A percentile compares a stretch with the other conserved stretches of the same genome.
phyloP scores from a whole-genome alignment of 768 basidiomycete genomes.

The Rhizopogon vulgaris region DNA sequence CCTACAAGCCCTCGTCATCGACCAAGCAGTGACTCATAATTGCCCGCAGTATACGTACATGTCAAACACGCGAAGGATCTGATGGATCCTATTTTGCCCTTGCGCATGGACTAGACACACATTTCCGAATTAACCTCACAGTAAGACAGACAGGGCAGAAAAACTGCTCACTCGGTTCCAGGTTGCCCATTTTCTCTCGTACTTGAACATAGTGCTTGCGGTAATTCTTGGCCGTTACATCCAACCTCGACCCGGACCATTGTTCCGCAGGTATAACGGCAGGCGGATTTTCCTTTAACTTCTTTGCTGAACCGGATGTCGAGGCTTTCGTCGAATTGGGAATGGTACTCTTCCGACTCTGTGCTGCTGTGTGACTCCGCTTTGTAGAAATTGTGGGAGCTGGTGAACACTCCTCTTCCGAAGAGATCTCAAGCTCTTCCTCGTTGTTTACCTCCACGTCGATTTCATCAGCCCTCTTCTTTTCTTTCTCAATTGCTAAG shows the following conservation, averaged over 20 bases:
- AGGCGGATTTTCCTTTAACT: conserved; percentile 4
- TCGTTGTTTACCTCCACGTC: neutral
- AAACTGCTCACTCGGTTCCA: conserved; percentile 50
- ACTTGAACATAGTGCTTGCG: conserved; percentile 42
- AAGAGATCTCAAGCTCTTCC: conserved; percentile 11
- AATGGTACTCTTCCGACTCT: conserved; percentile 3
- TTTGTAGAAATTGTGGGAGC: conserved; percentile 3
- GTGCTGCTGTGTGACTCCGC: neutral
- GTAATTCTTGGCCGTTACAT: conserved; percentile 48
- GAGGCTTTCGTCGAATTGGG: conserved; percentile 18
- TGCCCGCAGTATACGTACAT: conserved; percentile 36
- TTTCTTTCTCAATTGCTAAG: conserved; percentile 6
- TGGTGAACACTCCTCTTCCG: conserved; percentile 13
- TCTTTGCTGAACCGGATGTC: neutral
- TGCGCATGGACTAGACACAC: conserved; percentile 53
- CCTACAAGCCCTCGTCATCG: conserved; percentile 29
- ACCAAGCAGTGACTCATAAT: neutral
- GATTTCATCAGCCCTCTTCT: neutral
- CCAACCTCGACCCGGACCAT: conserved; percentile 19
- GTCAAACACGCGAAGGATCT: conserved; percentile 78
- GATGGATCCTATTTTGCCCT: conserved; percentile 54
- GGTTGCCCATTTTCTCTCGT: conserved; percentile 46
- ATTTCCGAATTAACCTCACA: neutral
- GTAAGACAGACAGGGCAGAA: neutral
- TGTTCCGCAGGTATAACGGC: conserved; percentile 1